These are phyloP conservation scores for Kodamaea suecica DNA, from an alignment of 1,139 yeast species.

Conservation along the genomic window DNA sequence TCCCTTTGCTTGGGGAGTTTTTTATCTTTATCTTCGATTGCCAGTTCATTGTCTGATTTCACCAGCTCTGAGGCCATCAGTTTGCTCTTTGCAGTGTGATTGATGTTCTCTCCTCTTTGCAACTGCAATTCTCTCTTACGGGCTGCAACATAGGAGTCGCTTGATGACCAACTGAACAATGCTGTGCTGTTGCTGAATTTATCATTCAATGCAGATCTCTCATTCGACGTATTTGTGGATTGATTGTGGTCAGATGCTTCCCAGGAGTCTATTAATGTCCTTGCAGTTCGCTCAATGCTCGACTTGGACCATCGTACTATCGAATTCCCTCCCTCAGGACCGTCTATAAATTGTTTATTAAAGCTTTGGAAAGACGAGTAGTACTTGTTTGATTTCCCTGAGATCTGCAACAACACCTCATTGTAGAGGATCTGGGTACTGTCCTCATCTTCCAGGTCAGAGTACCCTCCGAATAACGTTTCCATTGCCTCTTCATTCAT, in stretches of 20 bases:
- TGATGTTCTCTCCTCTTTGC: constrained; percentile 8
- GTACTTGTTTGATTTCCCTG: constrained; percentile 30
- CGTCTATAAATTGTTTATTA: constrained; percentile 33
- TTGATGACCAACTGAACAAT: constrained; percentile 45
- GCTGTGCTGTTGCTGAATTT: constrained; percentile 14
- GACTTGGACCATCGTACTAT: constrained; percentile 38
- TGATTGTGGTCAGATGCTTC: constrained; percentile 15
- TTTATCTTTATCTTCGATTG: background rate
- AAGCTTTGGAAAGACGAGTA: constrained; percentile 36
- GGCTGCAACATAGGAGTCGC: constrained; percentile 37
- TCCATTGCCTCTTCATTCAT: constrained; percentile 1
- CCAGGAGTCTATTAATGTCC: constrained; percentile 31
- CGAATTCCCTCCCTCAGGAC: constrained; percentile 11
- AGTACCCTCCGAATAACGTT: constrained; percentile 4
- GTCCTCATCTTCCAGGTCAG: background rate
- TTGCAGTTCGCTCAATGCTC: constrained; percentile 28
- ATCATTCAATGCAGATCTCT: constrained; percentile 22
- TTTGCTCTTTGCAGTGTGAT: too few relatives aligned
- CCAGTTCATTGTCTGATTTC: background rate
- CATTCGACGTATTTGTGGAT: constrained; percentile 6
- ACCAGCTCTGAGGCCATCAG: constrained; percentile 1
- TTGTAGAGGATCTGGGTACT: constrained; percentile 22
- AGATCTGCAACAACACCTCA: constrained; percentile 34
- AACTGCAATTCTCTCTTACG: constrained; percentile 29
- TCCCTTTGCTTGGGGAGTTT: constrained; percentile 15